Percentiles rank a stretch among this genome's conserved stretches.
These are phyloP conservation scores for Populus alba DNA, from an alignment of 345 rosid genomes.

Conservation along the genomic window DNA sequence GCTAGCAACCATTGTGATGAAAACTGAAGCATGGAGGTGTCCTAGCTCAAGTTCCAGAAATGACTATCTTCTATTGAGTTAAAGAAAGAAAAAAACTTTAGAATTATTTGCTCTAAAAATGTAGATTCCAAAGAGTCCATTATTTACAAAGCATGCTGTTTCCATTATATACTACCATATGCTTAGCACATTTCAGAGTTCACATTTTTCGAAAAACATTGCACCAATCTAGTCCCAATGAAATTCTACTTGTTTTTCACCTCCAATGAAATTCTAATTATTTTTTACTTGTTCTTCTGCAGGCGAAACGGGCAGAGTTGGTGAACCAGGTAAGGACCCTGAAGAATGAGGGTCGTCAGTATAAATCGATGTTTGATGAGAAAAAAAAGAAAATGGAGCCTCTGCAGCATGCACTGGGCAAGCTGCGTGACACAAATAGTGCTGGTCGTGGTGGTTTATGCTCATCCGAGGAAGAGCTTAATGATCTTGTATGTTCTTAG, in stretches of 20 bases:
- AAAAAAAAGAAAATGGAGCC: slow-evolving; percentile 81
- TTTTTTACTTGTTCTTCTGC: slow-evolving; percentile 8
- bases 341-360: slow-evolving; percentile 34
- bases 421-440: slow-evolving; percentile 50
- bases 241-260: not conserved
- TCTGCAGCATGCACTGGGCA: slow-evolving; percentile 82
- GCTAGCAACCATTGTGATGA: not conserved
- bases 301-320: slow-evolving; percentile 53
- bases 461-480: slow-evolving; percentile 90
- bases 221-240: not conserved
- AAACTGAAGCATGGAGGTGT: too few species aligned
- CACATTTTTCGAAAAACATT: not conserved
- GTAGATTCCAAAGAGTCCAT: not conserved
- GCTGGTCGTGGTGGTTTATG: slow-evolving; percentile 54
- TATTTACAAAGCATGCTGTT: not conserved
- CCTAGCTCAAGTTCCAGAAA: not conserved
- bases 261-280: not conserved
- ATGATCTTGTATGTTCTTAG: slow-evolving; percentile 55
- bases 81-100: too few species aligned
- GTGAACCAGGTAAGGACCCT: slow-evolving; percentile 39
- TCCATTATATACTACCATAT: not conserved
- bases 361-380: slow-evolving; percentile 47
- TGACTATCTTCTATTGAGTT: not conserved
- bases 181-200: not conserved
- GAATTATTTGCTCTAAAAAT: not conserved